phyloP scores from a whole-genome alignment of 495 filamentous ascomycete genomes.

The Aspergillus kassunensis region DNA sequence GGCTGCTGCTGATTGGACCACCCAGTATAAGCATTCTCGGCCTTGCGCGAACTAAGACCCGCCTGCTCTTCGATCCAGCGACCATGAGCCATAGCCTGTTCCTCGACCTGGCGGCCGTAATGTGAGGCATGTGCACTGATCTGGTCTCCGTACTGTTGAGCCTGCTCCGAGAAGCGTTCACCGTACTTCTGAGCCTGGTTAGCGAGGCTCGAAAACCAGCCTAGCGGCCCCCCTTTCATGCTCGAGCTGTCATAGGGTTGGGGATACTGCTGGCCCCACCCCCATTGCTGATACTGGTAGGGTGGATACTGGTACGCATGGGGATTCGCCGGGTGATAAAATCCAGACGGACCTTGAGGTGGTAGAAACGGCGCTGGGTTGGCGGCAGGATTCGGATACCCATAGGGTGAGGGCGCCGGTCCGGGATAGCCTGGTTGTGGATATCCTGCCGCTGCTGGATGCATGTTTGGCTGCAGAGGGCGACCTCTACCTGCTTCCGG shows the following conservation, averaged over 20 bases:
- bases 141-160: constrained; percentile 40
- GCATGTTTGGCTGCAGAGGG: background rate
- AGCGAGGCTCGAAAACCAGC: constrained; percentile 37
- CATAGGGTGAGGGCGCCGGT: constrained; percentile 16
- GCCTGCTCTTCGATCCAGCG: constrained; percentile 44
- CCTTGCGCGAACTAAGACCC: constrained; percentile 26
- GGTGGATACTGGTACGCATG: constrained; percentile 28
- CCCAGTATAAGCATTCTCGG: constrained; percentile 17
- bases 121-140: constrained; percentile 39
- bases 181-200: constrained; percentile 43
- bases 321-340: constrained; percentile 15
- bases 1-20: constrained; percentile 10
- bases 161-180: constrained; percentile 40
- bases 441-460: constrained; percentile 17
- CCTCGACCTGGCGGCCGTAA: constrained; percentile 40
- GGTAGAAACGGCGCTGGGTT: constrained; percentile 13
- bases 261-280: constrained; percentile 30
- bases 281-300: constrained; percentile 28
- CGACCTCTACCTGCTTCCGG: constrained; percentile 12
- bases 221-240: constrained; percentile 29
- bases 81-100: constrained; percentile 39
- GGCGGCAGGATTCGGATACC: constrained; percentile 13
- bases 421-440: constrained; percentile 15
- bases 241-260: constrained; percentile 22
- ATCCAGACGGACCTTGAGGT: constrained; percentile 23